These are phyloP conservation scores for Misopates orontium DNA, from an alignment of 257 asterid genomes.

Conservation along the genomic window DNA sequence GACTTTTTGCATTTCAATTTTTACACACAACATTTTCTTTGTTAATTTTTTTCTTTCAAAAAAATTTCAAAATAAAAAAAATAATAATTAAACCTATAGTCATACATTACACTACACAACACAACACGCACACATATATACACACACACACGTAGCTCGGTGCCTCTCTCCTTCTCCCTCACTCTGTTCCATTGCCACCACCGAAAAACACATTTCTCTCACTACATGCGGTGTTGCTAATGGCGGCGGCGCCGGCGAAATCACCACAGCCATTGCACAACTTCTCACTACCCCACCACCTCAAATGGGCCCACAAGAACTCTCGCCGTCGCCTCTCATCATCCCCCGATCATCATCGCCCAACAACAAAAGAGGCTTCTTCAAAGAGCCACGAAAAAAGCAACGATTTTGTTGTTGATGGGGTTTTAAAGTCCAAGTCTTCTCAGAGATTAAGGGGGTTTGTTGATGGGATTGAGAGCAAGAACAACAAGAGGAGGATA, in stretches of 20 bases:
- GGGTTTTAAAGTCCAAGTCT: slow-evolving; percentile 21
- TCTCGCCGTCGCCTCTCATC: slow-evolving; percentile 54
- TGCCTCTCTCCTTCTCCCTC: slow-evolving; percentile 32
- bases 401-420: neutral
- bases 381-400: too few species aligned
- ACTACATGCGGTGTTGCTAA: slow-evolving; percentile 31
- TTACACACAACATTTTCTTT: too few species aligned
- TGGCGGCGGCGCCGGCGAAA: slow-evolving; percentile 78
- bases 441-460: slow-evolving; percentile 42
- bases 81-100: too few species aligned
- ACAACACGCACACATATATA: slow-evolving; percentile 14
- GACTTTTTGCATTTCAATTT: too few species aligned
- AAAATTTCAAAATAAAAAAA: too few species aligned
- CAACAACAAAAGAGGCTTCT: too few species aligned
- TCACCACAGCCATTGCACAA: slow-evolving; percentile 83
- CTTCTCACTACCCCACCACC: slow-evolving; percentile 61
- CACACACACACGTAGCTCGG: slow-evolving; percentile 21
- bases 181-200: slow-evolving; percentile 33
- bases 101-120: too few species aligned
- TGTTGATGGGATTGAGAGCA: slow-evolving; percentile 40
- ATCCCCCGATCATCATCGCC: too few species aligned
- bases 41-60: too few species aligned
- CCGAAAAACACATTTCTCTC: neutral
- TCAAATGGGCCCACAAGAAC: slow-evolving; percentile 74
- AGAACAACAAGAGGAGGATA: slow-evolving; percentile 59